Evolutionary conservation across 768 basidiomycete species (phyloP).

Genomic region (Clathrus columnatus): DNA sequence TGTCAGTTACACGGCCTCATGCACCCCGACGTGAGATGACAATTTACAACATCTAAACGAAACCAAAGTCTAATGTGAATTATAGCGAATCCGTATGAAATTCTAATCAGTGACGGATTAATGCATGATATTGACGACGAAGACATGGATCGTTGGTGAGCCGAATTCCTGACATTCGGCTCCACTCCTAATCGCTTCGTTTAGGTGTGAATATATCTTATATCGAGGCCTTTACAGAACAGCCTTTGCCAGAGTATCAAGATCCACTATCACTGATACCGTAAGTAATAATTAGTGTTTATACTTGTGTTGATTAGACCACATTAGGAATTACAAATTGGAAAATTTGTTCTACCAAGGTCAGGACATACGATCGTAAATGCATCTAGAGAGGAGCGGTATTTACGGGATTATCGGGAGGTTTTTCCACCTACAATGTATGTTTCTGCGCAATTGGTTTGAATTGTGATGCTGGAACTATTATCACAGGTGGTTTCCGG

Average conservation of each 20-base stretch:
- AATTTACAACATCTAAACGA: background rate
- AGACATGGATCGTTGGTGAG: conserved; percentile 63
- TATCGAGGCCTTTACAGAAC: conserved; percentile 76
- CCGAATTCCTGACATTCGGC: background rate
- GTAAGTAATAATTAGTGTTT: background rate
- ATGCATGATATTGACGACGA: conserved; percentile 74
- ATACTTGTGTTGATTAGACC: background rate
- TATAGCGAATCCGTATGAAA: conserved; percentile 66
- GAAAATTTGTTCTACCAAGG: conserved; percentile 69
- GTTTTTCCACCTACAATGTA: conserved; percentile 55
- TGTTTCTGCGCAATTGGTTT: conserved; percentile 21
- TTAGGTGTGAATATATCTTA: conserved; percentile 85
- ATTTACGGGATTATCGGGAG: conserved; percentile 59
- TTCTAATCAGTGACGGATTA: conserved; percentile 65
- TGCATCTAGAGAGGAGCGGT: conserved; percentile 53
- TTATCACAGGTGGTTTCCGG: conserved; percentile 81
- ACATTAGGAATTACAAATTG: conserved; percentile 66
- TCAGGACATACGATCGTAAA: conserved; percentile 46
- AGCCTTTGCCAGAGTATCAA: conserved; percentile 73
- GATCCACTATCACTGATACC: conserved; percentile 82
- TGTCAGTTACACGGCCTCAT: conserved; percentile 53
- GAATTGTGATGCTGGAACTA: background rate
- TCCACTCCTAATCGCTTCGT: background rate
- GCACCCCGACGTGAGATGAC: conserved; percentile 47
- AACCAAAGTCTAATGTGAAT: conserved; percentile 6